Conservation (phyloP, 2,329 filamentous ascomycete genomes). For the Verticillium nubilum region DNA sequence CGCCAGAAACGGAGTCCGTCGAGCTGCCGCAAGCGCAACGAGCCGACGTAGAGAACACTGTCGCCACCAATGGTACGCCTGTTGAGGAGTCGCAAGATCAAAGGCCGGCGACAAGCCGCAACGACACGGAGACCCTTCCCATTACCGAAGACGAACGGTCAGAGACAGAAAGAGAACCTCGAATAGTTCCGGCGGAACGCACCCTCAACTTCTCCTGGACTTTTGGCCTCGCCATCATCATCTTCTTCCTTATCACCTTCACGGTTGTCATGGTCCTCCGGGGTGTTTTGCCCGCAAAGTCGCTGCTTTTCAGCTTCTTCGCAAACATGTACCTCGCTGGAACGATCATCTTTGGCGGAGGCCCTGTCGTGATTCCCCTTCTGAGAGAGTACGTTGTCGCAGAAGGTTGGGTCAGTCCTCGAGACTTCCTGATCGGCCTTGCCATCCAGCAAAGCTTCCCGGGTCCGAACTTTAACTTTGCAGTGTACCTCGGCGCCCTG, state of each 20-base stretch:
- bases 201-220: constrained; percentile 39
- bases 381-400: constrained; percentile 58
- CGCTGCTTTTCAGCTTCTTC: constrained; percentile 53
- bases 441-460: constrained; percentile 69
- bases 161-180: constrained; percentile 4
- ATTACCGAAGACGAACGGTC: not conserved
- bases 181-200: constrained; percentile 25
- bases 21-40: not conserved
- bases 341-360: constrained; percentile 61
- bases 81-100: constrained; percentile 1
- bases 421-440: constrained; percentile 68
- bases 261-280: constrained; percentile 47
- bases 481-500: constrained; percentile 50
- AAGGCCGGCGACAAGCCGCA: not conserved
- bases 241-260: constrained; percentile 50
- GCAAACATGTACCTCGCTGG: constrained; percentile 70
- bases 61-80: not conserved
- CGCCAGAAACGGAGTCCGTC: not conserved
- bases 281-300: constrained; percentile 29
- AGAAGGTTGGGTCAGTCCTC: constrained; percentile 63
- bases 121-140: constrained; percentile 2
- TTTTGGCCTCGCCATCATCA: constrained; percentile 33
- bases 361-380: constrained; percentile 60
- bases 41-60: not conserved
- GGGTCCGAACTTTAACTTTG: constrained; percentile 36